These are phyloP conservation scores for Verticillium longisporum DNA, from an alignment of 2,329 filamentous ascomycete species.

Conservation along the genomic window DNA sequence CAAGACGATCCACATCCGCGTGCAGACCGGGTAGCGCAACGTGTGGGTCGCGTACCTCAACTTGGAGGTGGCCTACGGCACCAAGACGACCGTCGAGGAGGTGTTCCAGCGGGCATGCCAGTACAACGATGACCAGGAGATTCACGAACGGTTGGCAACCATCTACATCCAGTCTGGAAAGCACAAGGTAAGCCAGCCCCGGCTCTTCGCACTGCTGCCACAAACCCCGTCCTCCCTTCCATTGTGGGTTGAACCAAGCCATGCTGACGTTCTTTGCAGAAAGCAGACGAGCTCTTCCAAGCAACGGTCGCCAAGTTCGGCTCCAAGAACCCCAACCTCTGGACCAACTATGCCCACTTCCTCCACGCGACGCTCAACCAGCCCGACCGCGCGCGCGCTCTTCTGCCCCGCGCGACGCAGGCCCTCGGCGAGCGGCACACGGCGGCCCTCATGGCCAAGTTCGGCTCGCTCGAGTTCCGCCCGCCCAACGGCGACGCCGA, in stretches of 20 bases:
- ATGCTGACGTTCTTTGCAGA: conserved; percentile 39
- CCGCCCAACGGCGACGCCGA: conserved; percentile 78
- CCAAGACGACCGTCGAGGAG: conserved; percentile 72
- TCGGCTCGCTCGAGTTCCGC: conserved; percentile 87
- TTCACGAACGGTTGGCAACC: conserved; percentile 82
- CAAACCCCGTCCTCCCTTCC: too few species aligned
- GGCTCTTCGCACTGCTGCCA: background rate
- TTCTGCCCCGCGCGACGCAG: conserved; percentile 80
- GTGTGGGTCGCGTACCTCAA: conserved; percentile 94
- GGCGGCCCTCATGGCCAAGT: conserved; percentile 70
- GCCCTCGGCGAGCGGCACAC: conserved; percentile 64
- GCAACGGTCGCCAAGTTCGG: conserved; percentile 84
- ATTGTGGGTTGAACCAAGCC: background rate
- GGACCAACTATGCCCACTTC: conserved; percentile 93
- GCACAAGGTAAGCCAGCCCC: conserved; percentile 55
- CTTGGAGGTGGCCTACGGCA: conserved; percentile 85
- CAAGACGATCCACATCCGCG: conserved; percentile 82
- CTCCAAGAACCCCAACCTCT: conserved; percentile 70
- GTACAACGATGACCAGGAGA: conserved; percentile 86
- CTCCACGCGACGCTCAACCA: conserved; percentile 67
- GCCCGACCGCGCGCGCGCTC: conserved; percentile 66
- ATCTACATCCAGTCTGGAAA: conserved; percentile 94
- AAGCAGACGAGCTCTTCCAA: conserved; percentile 85
- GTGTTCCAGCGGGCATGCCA: conserved; percentile 89
- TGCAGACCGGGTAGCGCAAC: conserved; percentile 89